Percentiles rank a stretch among this genome's conserved stretches.
Conservation (phyloP, 208 protist genomes). For the Acanthamoeba sp. region DNA sequence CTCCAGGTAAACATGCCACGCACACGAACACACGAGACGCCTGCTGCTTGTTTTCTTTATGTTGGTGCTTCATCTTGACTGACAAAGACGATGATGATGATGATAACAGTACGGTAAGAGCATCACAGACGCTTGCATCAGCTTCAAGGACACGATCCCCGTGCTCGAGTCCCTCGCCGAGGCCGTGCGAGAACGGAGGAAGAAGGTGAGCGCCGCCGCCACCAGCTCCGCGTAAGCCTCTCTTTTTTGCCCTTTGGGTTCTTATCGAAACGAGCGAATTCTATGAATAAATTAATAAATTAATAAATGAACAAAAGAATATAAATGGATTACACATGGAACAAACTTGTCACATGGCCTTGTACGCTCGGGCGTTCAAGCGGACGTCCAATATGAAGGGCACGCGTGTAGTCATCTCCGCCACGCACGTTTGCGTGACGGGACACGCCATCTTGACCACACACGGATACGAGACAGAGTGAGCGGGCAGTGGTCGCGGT, state of each 20-base stretch:
- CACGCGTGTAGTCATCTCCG: not conserved
- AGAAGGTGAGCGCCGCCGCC: not conserved
- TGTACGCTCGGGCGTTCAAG: not conserved
- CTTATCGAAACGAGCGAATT: too few species aligned
- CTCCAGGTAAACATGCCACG: not conserved
- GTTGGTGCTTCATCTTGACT: too few species aligned
- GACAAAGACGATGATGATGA: too few species aligned
- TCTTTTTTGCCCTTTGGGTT: too few species aligned
- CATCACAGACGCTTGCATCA: slow-evolving; percentile 87
- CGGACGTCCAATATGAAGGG: not conserved
- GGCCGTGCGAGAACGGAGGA: slow-evolving; percentile 71
- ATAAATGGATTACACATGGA: too few species aligned
- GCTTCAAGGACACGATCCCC: slow-evolving; percentile 78
- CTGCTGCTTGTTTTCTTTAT: too few species aligned
- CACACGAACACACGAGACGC: too few species aligned
- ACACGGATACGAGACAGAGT: not conserved
- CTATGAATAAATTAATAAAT: too few species aligned
- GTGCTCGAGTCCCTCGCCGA: slow-evolving; percentile 81
- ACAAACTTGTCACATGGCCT: not conserved
- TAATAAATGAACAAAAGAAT: too few species aligned
- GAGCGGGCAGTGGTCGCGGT: not conserved
- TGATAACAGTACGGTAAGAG: slow-evolving; percentile 83
- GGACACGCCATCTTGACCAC: not conserved
- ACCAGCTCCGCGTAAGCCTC: not conserved
- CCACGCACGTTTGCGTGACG: not conserved